Evolutionary conservation across 2,329 filamentous ascomycete genomes (phyloP).

Genomic region (Penicillium sp.): DNA sequence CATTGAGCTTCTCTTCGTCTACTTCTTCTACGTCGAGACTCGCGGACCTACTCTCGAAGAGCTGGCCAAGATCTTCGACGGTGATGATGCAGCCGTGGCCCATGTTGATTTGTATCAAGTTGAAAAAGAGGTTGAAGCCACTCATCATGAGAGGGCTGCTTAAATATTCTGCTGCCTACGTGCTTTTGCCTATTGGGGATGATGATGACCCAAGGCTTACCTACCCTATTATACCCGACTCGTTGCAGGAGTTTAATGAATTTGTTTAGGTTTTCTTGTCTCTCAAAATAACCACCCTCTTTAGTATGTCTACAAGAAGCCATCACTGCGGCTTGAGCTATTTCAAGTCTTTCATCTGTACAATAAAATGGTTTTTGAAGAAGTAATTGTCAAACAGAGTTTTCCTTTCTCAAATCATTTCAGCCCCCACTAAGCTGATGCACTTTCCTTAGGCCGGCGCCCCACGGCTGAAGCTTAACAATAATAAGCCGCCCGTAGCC

Average conservation of each 20-base stretch:
- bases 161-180: constrained; percentile 5
- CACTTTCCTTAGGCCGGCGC: constrained; percentile 3
- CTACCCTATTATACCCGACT: constrained; percentile 3
- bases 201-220: neutral
- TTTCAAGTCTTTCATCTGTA: neutral
- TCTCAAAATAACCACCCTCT: neutral
- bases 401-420: constrained; percentile 4
- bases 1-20: constrained; percentile 41
- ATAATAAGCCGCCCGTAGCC: neutral
- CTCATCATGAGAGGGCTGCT: constrained; percentile 1
- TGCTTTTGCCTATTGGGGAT: constrained; percentile 1
- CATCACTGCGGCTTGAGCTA: neutral
- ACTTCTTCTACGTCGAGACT: constrained; percentile 63
- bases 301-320: neutral
- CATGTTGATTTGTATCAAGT: constrained; percentile 60
- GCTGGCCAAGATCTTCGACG: constrained; percentile 73
- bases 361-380: neutral
- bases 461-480: neutral
- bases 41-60: constrained; percentile 74
- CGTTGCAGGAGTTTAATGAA: neutral
- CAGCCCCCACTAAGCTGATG: constrained; percentile 11
- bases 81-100: constrained; percentile 58
- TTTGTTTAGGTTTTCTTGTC: neutral
- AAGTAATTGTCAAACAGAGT: neutral
- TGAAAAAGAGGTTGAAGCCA: constrained; percentile 29